A percentile compares a stretch with the other conserved stretches of the same genome.
Evolutionary conservation across 2,329 filamentous ascomycete genomes (phyloP).

Genomic region (Aspergillus sp.): DNA sequence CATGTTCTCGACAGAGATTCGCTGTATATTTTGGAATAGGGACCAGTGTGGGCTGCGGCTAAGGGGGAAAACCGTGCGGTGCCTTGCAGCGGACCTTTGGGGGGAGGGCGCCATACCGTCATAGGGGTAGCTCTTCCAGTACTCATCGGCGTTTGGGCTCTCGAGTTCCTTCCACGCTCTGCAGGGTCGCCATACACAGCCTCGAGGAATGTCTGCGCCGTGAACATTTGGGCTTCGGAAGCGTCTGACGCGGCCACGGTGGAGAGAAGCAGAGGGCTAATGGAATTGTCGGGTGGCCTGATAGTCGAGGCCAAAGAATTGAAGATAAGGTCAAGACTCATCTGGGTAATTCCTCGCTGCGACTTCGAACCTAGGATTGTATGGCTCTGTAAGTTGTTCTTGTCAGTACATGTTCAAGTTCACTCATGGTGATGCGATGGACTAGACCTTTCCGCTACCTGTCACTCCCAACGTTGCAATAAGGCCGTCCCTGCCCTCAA

Average conservation of each 20-base stretch:
- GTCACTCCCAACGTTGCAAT: slow-evolving; percentile 92
- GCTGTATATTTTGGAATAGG: background rate
- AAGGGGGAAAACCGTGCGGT: slow-evolving; percentile 19
- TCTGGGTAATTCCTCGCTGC: slow-evolving; percentile 87
- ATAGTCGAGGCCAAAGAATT: slow-evolving; percentile 74
- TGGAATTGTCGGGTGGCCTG: slow-evolving; percentile 57
- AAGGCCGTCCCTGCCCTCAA: slow-evolving; percentile 82
- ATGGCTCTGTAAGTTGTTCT: slow-evolving; percentile 67
- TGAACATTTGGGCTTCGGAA: slow-evolving; percentile 76
- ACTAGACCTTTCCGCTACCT: slow-evolving; percentile 89
- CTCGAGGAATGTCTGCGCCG: slow-evolving; percentile 77
- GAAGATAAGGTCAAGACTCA: slow-evolving; percentile 87
- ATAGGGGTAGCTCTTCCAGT: slow-evolving; percentile 47
- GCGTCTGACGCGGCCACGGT: slow-evolving; percentile 75
- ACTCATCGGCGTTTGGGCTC: slow-evolving; percentile 69
- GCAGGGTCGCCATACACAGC: slow-evolving; percentile 69
- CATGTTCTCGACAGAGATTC: slow-evolving; percentile 3
- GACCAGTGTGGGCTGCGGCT: background rate
- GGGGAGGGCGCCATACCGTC: slow-evolving; percentile 44
- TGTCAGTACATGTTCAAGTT: slow-evolving; percentile 13
- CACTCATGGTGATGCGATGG: background rate
- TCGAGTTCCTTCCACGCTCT: slow-evolving; percentile 61
- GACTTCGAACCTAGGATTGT: slow-evolving; percentile 87
- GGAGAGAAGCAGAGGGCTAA: slow-evolving; percentile 64
- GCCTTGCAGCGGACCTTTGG: slow-evolving; percentile 28